Base-by-base conservation (phyloP, 139 green algal species). In the Chlorella sp. region DNA sequence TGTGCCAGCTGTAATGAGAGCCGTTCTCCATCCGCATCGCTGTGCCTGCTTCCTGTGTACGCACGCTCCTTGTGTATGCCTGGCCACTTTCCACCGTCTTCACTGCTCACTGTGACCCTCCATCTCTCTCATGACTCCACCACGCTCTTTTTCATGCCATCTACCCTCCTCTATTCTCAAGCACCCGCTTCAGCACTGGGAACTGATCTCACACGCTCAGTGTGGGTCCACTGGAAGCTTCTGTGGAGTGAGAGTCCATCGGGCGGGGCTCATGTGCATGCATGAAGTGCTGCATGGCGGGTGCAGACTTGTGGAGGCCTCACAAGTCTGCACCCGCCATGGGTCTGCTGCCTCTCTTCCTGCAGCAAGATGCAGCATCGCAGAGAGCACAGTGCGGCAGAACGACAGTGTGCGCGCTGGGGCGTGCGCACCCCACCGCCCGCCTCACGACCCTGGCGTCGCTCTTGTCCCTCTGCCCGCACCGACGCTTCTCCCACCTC, bases 81-180 rank as follows among this genome's bases (percentile, higher is more conserved):
- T n/a, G n/a, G n/a, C n/a, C n/a, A n/a, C n/a, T n/a, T n/a, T n/a
- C n/a, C n/a, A n/a, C n/a, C n/a, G n/a, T n/a, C n/a, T n/a, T n/a
- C n/a, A n/a, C n/a, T n/a, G n/a, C n/a, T n/a, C n/a, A n/a, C n/a
- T n/a, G n/a, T n/a, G n/a, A n/a, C n/a, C n/a, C 14, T 67, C 60
- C 14, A 55, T 55, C 17, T 55, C 46, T 27, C 17, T 55, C 46
- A 55, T 55, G 46, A 55, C 14, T n/a, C 69, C 51, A 55, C 56
- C 40, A 79, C 29, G 31, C 58, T 51, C 21, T 91, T 87, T 66
- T 95, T 88, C 43, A 94, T 67, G 4, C 90, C 77, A 60, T 94
- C 79, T 8, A 94, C 69, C 0, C 75, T 42, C 51, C 88, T 43
- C 91, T 91, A 14, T 90, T 51, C 33, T 81, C 66, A 70, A 95